Conservation (phyloP, 495 filamentous ascomycete species). For the Aspergillus mulundensis region DNA sequence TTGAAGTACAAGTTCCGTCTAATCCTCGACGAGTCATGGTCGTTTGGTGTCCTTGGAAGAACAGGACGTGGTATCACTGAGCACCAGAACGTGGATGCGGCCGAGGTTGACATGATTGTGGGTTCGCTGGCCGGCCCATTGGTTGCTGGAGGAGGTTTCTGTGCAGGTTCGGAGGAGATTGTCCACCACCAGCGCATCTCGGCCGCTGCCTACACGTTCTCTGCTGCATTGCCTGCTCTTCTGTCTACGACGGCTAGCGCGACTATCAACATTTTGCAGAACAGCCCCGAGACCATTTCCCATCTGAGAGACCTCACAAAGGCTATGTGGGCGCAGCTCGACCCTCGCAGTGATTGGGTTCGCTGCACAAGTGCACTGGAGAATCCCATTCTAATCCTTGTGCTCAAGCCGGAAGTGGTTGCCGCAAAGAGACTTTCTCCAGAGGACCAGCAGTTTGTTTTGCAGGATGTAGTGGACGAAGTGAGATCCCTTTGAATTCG, state of each 20-base stretch:
- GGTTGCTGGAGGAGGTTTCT: conserved; percentile 93
- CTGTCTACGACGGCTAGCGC: conserved; percentile 92
- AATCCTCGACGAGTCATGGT: conserved; percentile 95
- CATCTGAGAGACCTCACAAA: conserved; percentile 78
- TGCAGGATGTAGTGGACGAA: conserved; percentile 93
- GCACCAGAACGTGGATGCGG: conserved; percentile 89
- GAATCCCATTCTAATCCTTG: conserved; percentile 81
- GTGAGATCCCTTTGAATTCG: conserved; percentile 42
- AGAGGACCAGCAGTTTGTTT: conserved; percentile 75
- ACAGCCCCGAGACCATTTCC: conserved; percentile 69
- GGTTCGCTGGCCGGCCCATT: conserved; percentile 87
- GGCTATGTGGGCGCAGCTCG: conserved; percentile 78
- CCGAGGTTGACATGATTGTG: conserved; percentile 90
- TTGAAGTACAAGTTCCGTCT: conserved; percentile 94
- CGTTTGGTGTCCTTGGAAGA: conserved; percentile 87
- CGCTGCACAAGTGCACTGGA: conserved; percentile 74
- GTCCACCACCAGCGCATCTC: conserved; percentile 94
- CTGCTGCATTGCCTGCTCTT: conserved; percentile 89
- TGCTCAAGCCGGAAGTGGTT: conserved; percentile 80
- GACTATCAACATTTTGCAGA: conserved; percentile 77
- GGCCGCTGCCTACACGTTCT: conserved; percentile 87
- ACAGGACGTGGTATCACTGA: conserved; percentile 91
- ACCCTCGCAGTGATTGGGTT: conserved; percentile 92
- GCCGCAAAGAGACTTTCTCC: conserved; percentile 60
- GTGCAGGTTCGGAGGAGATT: conserved; percentile 81